Conservation (phyloP, 2,329 filamentous ascomycete genomes). For the Stachybotrys chlorohalonatus region DNA sequence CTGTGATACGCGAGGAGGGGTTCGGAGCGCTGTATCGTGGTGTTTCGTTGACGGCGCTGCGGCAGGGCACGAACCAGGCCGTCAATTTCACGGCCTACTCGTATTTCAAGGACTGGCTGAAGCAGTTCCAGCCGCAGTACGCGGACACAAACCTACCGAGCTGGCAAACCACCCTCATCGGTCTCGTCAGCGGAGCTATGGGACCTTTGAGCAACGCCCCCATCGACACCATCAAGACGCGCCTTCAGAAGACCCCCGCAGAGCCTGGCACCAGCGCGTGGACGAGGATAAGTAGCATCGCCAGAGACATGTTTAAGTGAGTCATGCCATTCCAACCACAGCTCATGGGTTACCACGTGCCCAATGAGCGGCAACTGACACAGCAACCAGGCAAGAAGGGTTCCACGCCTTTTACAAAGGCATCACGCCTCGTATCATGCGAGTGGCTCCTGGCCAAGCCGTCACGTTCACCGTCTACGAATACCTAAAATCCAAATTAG, state of each 20-base stretch:
- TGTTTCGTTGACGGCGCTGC: conserved; percentile 83
- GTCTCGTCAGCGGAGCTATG: conserved; percentile 86
- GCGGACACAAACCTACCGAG: conserved; percentile 59
- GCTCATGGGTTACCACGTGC: not conserved
- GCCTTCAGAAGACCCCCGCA: conserved; percentile 82
- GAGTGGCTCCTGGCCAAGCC: conserved; percentile 90
- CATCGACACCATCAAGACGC: conserved; percentile 98
- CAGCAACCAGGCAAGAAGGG: conserved; percentile 65
- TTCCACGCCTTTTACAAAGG: conserved; percentile 97
- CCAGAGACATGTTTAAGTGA: conserved; percentile 73
- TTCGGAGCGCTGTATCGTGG: conserved; percentile 82
- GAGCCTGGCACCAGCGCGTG: conserved; percentile 73
- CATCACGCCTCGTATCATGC: conserved; percentile 95
- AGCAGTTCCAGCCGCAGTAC: conserved; percentile 63
- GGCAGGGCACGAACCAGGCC: conserved; percentile 95
- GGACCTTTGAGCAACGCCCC: conserved; percentile 93
- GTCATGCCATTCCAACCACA: conserved; percentile 12
- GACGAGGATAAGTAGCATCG: conserved; percentile 68
- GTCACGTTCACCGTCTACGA: conserved; percentile 72
- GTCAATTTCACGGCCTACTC: conserved; percentile 98
- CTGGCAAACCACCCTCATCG: conserved; percentile 87
- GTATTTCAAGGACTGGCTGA: conserved; percentile 76
- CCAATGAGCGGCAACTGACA: conserved; percentile 1
- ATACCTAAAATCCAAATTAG: conserved; percentile 63
- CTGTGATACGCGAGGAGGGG: conserved; percentile 87